phyloP scores from a whole-genome alignment of 768 basidiomycete species.

The Strobilomyces confusus region DNA sequence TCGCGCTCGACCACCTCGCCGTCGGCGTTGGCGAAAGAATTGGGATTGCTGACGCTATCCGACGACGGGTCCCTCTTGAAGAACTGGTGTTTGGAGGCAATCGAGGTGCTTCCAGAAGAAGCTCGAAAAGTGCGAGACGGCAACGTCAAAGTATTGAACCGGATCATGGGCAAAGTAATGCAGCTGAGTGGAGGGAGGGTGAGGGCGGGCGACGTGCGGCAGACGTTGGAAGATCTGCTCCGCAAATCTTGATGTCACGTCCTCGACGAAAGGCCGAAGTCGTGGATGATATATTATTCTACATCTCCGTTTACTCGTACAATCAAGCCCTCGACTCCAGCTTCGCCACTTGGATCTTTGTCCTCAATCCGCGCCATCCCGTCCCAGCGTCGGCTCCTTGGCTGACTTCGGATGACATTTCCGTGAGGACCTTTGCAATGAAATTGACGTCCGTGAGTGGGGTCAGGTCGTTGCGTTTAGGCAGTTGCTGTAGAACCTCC shows the following conservation, averaged over 20 bases:
- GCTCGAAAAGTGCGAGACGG: conserved; percentile 51
- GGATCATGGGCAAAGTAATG: conserved; percentile 60
- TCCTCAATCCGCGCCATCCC: conserved; percentile 80
- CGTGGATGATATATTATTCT: neutral
- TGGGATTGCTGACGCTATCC: conserved; percentile 40
- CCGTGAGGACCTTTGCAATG: too few relatives aligned
- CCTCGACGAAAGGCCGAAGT: too few relatives aligned
- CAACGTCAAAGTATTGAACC: conserved; percentile 70
- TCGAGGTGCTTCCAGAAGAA: conserved; percentile 61
- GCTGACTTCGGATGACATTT: too few relatives aligned
- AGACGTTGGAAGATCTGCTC: conserved; percentile 47
- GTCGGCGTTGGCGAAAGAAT: conserved; percentile 43
- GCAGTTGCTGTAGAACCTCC: conserved; percentile 47
- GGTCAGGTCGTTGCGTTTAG: conserved; percentile 63
- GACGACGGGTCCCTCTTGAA: conserved; percentile 40
- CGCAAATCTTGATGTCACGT: neutral
- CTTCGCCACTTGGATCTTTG: conserved; percentile 50
- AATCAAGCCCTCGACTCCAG: conserved; percentile 5
- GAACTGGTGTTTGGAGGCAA: conserved; percentile 57
- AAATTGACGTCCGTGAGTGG: conserved; percentile 24
- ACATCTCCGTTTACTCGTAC: conserved; percentile 1
- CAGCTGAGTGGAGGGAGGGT: conserved; percentile 69
- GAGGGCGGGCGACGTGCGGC: conserved; percentile 60
- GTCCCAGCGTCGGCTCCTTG: conserved; percentile 60
- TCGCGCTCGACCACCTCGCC: conserved; percentile 53